A percentile compares a stretch with the other conserved stretches of the same genome.
phyloP scores from a whole-genome alignment of 1,284 basidiomycete species.

The Leccinum subspadiceum region DNA sequence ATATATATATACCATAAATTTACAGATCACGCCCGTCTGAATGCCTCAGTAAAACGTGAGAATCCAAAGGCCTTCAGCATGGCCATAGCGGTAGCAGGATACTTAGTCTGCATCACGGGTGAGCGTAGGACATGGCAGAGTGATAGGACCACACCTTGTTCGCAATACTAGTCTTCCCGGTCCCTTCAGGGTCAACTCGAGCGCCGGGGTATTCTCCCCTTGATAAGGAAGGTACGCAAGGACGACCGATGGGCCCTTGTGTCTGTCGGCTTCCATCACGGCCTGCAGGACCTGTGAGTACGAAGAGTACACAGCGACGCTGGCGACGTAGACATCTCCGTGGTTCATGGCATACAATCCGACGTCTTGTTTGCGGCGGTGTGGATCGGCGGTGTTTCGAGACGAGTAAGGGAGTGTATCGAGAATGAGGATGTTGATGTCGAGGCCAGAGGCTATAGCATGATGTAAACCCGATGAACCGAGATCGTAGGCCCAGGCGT shows the following conservation, averaged over 20 bases:
- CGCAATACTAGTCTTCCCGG: no score
- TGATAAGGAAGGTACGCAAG: constrained; percentile 94
- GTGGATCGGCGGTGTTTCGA: constrained; percentile 68
- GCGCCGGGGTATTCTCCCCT: constrained; percentile 72
- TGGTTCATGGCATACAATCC: constrained; percentile 99
- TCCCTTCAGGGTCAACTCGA: constrained; percentile 80
- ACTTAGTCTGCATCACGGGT: no score
- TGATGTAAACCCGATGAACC: constrained; percentile 97
- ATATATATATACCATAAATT: constrained; percentile 68
- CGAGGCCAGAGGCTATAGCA: constrained; percentile 91
- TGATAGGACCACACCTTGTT: no score
- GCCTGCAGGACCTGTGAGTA: constrained; percentile 95
- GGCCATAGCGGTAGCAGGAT: no score
- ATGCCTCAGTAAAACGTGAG: no score
- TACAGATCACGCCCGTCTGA: constrained; percentile 54
- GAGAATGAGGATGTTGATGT: constrained; percentile 70
- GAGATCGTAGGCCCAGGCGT: constrained; percentile 95
- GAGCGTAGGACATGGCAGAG: no score
- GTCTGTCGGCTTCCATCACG: constrained; percentile 88
- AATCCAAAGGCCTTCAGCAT: no score
- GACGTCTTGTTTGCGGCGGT: constrained; percentile 86
- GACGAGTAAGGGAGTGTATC: constrained; percentile 89
- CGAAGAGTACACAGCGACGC: constrained; percentile 93
- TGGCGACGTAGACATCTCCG: constrained; percentile 94
- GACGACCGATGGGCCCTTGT: constrained; percentile 88